Conservation (phyloP, 2,329 filamentous ascomycete species). For the Cadophora gregata region DNA sequence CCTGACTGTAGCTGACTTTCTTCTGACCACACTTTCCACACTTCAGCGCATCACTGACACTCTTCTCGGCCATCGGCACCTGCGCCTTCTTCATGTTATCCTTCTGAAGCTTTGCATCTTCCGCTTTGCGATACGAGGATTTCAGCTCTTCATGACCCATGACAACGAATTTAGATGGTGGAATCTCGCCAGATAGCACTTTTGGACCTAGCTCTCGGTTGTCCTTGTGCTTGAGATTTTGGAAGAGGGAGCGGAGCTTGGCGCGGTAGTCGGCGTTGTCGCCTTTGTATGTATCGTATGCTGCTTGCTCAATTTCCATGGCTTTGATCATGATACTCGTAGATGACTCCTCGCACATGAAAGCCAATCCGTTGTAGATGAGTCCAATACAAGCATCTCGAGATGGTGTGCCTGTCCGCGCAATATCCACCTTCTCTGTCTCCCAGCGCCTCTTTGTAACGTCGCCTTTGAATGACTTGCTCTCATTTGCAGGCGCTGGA, state of each 20-base stretch:
- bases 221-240: conserved; percentile 92
- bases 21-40: conserved; percentile 93
- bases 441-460: conserved; percentile 83
- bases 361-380: conserved; percentile 88
- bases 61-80: conserved; percentile 90
- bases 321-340: conserved; percentile 74
- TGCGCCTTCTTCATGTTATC: conserved; percentile 98
- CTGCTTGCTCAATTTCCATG: conserved; percentile 83
- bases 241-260: conserved; percentile 91
- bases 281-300: conserved; percentile 71
- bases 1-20: conserved; percentile 95
- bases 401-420: conserved; percentile 73
- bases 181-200: conserved; percentile 77
- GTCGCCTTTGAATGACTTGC: conserved; percentile 63
- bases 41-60: conserved; percentile 83
- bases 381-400: conserved; percentile 89
- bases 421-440: conserved; percentile 78
- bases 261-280: conserved; percentile 78
- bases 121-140: conserved; percentile 78
- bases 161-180: conserved; percentile 74
- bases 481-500: conserved; percentile 49
- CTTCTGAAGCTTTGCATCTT: conserved; percentile 77
- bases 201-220: conserved; percentile 79
- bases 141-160: conserved; percentile 94
- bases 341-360: conserved; percentile 71